phyloP scores from a whole-genome alignment of 2,329 filamentous ascomycete species.

The Uncinocarpus reesii region DNA sequence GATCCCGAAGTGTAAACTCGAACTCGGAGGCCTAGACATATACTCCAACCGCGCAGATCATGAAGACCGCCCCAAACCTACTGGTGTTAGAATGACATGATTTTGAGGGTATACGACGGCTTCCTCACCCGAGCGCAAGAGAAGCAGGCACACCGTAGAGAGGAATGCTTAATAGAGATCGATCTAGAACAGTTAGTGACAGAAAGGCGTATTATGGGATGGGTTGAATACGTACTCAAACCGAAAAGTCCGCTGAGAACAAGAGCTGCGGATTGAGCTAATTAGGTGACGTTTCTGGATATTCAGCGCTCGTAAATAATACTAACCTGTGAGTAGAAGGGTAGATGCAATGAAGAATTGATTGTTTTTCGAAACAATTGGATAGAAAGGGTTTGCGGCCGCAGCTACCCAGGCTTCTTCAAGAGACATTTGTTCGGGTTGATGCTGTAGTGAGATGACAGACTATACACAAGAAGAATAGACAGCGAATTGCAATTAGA shows the following conservation, averaged over 20 bases:
- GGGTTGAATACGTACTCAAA: conserved; percentile 54
- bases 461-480: neutral
- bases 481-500: neutral
- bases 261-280: conserved; percentile 40
- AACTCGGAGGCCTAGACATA: conserved; percentile 58
- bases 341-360: conserved; percentile 75
- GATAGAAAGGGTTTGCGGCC: conserved; percentile 72
- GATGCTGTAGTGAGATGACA: neutral
- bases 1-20: neutral
- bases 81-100: conserved; percentile 11
- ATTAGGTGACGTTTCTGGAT: neutral
- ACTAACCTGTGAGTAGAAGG: conserved; percentile 57
- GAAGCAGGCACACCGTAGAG: conserved; percentile 78
- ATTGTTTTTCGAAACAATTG: conserved; percentile 65
- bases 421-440: conserved; percentile 48
- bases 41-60: conserved; percentile 97
- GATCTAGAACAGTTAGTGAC: conserved; percentile 48
- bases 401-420: conserved; percentile 90
- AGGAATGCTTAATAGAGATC: conserved; percentile 65
- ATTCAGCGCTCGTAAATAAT: neutral
- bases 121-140: conserved; percentile 71
- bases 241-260: conserved; percentile 69
- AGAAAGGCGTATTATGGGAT: conserved; percentile 2
- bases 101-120: conserved; percentile 1
- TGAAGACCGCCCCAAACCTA: conserved; percentile 90